phyloP scores from a whole-genome alignment of 1,284 basidiomycete species.

The Amylostereum areolatum region DNA sequence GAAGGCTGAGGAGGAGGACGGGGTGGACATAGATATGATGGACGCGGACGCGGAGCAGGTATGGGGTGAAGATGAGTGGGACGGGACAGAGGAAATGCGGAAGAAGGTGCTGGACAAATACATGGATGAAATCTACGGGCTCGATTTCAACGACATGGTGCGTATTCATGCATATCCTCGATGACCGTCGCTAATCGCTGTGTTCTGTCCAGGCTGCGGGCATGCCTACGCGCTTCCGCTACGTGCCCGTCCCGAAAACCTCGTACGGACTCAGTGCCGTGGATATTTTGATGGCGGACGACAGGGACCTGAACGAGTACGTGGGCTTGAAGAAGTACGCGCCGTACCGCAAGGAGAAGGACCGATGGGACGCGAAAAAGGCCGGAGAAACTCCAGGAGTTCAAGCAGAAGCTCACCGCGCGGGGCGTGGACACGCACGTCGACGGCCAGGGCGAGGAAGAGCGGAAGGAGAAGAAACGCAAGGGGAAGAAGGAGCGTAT shows the following conservation, averaged over 20 bases:
- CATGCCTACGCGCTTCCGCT: constrained; percentile 91
- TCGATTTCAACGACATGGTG: constrained; percentile 96
- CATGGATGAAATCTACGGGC: constrained; percentile 84
- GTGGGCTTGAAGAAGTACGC: constrained; percentile 87
- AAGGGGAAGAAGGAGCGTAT: constrained; percentile 74
- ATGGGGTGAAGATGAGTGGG: constrained; percentile 46
- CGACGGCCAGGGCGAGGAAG: constrained; percentile 6
- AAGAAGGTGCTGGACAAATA: constrained; percentile 78
- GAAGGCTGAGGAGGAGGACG: constrained; percentile 33
- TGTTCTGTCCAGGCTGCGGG: constrained; percentile 65
- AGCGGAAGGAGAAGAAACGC: constrained; percentile 49
- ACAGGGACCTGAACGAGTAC: constrained; percentile 89
- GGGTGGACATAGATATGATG: constrained; percentile 65
- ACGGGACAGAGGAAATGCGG: constrained; percentile 83
- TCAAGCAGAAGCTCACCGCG: constrained; percentile 51
- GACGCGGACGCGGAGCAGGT: constrained; percentile 40
- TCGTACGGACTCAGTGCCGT: constrained; percentile 73
- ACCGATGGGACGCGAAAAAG: constrained; percentile 63
- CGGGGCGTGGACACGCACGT: constrained; percentile 4
- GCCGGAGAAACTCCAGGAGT: constrained; percentile 66
- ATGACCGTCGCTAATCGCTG: constrained; percentile 2
- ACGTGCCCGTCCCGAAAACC: constrained; percentile 67
- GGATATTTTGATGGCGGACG: constrained; percentile 91
- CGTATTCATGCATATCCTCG: constrained; percentile 19
- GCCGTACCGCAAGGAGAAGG: constrained; percentile 68